Evolutionary conservation across 345 rosid species (phyloP).

Genomic region (Brassica nigra): DNA sequence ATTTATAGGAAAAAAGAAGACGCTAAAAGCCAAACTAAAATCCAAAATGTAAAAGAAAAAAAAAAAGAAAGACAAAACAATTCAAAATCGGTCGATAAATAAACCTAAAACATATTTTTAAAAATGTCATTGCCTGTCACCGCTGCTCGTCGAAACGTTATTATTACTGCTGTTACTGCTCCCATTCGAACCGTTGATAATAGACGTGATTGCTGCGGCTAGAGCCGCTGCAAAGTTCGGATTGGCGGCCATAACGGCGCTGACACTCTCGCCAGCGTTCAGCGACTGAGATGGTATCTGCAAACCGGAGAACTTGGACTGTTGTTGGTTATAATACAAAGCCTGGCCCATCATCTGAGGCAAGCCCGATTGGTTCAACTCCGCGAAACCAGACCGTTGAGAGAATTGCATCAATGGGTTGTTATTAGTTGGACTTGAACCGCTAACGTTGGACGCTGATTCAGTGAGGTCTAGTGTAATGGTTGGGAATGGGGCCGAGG

Average conservation of each 20-base stretch:
- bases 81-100: neutral
- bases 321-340: constrained; percentile 55
- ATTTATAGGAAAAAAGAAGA: neutral
- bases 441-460: constrained; percentile 39
- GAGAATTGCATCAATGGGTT: constrained; percentile 44
- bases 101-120: constrained; percentile 14
- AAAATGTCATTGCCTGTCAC: constrained; percentile 34
- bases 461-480: constrained; percentile 86
- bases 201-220: constrained; percentile 91
- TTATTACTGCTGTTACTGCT: constrained; percentile 26
- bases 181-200: constrained; percentile 56
- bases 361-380: constrained; percentile 31
- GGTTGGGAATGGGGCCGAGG: constrained; percentile 96
- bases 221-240: constrained; percentile 95
- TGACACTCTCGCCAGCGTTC: constrained; percentile 55
- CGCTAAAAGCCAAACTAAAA: constrained; percentile 14
- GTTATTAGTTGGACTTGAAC: constrained; percentile 42
- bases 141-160: constrained; percentile 35
- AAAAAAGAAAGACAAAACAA: neutral
- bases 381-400: constrained; percentile 35
- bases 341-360: constrained; percentile 71
- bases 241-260: constrained; percentile 65
- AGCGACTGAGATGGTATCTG: constrained; percentile 52
- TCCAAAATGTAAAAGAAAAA: neutral
- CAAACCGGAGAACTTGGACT: constrained; percentile 85